A percentile compares a stretch with the other conserved stretches of the same genome.
Conservation (phyloP, 2,329 filamentous ascomycete genomes). For the Parastagonospora avenae region DNA sequence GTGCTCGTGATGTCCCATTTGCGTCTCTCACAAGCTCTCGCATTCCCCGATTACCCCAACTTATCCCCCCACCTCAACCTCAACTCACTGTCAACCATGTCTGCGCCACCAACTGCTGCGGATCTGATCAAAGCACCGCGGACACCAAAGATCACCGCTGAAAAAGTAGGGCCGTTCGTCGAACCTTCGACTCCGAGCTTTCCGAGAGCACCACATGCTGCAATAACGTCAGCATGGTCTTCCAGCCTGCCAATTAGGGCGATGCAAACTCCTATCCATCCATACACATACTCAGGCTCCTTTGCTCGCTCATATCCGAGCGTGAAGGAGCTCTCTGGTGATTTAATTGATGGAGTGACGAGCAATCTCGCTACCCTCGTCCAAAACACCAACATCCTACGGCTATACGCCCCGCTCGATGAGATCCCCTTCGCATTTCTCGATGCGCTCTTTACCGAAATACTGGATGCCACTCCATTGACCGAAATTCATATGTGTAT, state of each 20-base stretch:
- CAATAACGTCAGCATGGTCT: not conserved
- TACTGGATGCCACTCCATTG: not conserved
- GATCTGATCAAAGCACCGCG: no score
- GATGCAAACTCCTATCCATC: not conserved
- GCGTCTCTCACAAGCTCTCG: no score
- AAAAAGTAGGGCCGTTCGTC: not conserved
- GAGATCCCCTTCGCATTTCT: constrained; percentile 1
- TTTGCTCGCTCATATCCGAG: not conserved
- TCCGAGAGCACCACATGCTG: not conserved
- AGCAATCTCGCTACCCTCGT: not conserved
- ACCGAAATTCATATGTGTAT: constrained; percentile 7
- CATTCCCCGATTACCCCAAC: no score
- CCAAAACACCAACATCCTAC: not conserved
- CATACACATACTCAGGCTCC: no score
- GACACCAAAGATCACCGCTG: no score
- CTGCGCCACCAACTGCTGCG: no score
- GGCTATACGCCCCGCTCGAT: constrained; percentile 1
- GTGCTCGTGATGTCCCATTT: no score
- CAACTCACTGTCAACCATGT: no score
- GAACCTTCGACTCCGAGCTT: not conserved
- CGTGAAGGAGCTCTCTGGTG: not conserved
- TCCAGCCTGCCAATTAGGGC: not conserved
- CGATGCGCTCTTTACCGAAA: not conserved
- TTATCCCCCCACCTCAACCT: no score
- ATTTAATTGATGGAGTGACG: not conserved